Evolutionary conservation across 441 rosid species (phyloP).

Genomic region (Iberis amara): DNA sequence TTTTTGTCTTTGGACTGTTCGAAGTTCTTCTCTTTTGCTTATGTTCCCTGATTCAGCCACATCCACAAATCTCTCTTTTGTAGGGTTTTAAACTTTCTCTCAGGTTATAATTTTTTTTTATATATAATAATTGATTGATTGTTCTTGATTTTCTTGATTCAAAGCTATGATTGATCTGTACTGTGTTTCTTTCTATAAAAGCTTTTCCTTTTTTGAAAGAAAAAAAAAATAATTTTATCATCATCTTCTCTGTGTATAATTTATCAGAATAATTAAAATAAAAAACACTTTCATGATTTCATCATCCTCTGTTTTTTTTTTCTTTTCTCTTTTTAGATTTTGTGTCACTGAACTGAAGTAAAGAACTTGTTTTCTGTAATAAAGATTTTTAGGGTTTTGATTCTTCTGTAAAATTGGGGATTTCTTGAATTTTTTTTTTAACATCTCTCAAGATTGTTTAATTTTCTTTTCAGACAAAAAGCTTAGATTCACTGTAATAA

Average conservation of each 20-base stretch:
- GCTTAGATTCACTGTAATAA: slow-evolving; percentile 19
- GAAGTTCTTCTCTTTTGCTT: slow-evolving; percentile 21
- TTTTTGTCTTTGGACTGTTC: slow-evolving; percentile 30
- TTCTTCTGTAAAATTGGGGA: slow-evolving; percentile 7
- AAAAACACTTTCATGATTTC: slow-evolving; percentile 10
- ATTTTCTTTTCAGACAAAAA: slow-evolving; percentile 28
- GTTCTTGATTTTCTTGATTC: slow-evolving; percentile 28
- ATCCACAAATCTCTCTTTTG: slow-evolving; percentile 27
- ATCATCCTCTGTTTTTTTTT: slow-evolving; percentile 22
- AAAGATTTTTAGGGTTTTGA: slow-evolving; percentile 21
- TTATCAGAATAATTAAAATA: not conserved
- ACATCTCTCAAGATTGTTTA: slow-evolving; percentile 15
- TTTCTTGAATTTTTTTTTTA: slow-evolving; percentile 16
- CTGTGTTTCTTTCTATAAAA: slow-evolving; percentile 9
- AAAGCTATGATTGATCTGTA: slow-evolving; percentile 27
- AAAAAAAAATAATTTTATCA: too few species aligned
- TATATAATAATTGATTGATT: not conserved
- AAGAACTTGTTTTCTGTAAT: slow-evolving; percentile 1
- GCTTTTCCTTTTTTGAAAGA: slow-evolving; percentile 14
- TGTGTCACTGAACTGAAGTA: slow-evolving; percentile 20
- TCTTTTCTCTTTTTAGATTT: not conserved
- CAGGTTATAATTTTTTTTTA: slow-evolving; percentile 13
- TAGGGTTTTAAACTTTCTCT: slow-evolving; percentile 9
- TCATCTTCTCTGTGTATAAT: too few species aligned
- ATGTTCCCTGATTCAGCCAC: slow-evolving; percentile 36